Conservation (phyloP, 1,284 basidiomycete genomes). For the Cutaneotrichosporon cavernicola region DNA sequence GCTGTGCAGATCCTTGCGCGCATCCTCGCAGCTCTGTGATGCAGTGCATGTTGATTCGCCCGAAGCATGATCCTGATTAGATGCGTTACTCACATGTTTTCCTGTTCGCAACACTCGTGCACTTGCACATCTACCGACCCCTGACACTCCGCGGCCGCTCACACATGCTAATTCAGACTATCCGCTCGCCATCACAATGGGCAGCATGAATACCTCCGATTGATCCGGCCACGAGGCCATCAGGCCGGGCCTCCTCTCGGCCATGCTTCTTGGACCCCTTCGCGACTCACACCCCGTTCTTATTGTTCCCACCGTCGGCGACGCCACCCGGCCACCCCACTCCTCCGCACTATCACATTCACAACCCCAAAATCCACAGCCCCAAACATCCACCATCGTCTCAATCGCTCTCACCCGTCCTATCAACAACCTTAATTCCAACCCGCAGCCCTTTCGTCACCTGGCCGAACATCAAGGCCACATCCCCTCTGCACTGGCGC, state of each 20-base stretch:
- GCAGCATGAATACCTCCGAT: not conserved
- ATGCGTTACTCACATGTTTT: too few relatives aligned
- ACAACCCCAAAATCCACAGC: not conserved
- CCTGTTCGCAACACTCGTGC: too few relatives aligned
- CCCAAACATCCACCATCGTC: not conserved
- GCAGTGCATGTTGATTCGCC: not conserved
- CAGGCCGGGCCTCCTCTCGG: not conserved
- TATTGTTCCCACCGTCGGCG: not conserved
- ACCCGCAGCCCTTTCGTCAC: too few relatives aligned
- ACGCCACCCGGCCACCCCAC: not conserved
- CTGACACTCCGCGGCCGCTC: not conserved
- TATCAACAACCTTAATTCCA: not conserved
- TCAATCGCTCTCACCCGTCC: not conserved
- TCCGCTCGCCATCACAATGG: not conserved
- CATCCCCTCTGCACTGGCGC: too few relatives aligned
- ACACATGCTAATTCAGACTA: not conserved
- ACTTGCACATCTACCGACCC: too few relatives aligned
- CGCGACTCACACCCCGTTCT: not conserved
- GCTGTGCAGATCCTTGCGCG: not conserved
- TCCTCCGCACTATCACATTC: not conserved
- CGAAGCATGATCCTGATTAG: not conserved
- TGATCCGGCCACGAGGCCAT: not conserved
- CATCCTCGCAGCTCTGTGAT: slow-evolving; percentile 2
- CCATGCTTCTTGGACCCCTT: not conserved
- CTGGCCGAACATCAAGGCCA: too few relatives aligned